Percentiles rank a stretch among this genome's conserved stretches.
Evolutionary conservation across 805 yeast genomes (phyloP).

Genomic region (Candida golubevii): DNA sequence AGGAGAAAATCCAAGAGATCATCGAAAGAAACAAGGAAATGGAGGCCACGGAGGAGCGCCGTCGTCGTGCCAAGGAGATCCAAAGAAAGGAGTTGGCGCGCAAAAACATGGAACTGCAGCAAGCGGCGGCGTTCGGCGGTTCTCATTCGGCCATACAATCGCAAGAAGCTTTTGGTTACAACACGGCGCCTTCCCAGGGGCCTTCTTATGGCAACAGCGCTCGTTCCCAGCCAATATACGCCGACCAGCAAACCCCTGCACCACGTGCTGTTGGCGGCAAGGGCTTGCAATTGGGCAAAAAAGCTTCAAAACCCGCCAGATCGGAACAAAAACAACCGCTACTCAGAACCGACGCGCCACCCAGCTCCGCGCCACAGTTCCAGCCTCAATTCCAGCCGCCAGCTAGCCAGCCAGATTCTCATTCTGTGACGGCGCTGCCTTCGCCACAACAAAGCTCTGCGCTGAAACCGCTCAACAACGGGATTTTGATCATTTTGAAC

Average conservation of each 20-base stretch:
- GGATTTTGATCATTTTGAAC: conserved; percentile 70
- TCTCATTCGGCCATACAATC: conserved; percentile 1
- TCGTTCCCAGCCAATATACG: conserved; percentile 23
- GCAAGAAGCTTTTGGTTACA: conserved; percentile 11
- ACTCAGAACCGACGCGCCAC: conserved; percentile 17
- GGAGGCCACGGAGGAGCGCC: conserved; percentile 96
- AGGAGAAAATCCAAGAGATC: conserved; percentile 96
- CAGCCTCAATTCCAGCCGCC: conserved; percentile 16
- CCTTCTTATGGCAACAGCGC: conserved; percentile 8
- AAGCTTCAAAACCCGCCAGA: conserved; percentile 26
- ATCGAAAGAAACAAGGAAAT: conserved; percentile 94
- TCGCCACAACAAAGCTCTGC: conserved; percentile 9
- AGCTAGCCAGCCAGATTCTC: conserved; percentile 20
- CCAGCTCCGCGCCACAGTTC: background rate
- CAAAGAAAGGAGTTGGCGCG: conserved; percentile 73
- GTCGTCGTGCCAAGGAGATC: conserved; percentile 87
- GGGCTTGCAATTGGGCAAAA: conserved; percentile 76
- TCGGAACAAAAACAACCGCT: conserved; percentile 20
- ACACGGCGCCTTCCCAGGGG: conserved; percentile 16
- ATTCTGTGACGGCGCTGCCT: conserved; percentile 22
- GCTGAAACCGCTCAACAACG: conserved; percentile 52
- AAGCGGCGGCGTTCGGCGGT: conserved; percentile 8
- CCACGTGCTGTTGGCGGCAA: conserved; percentile 42
- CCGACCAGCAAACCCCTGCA: conserved; percentile 17
- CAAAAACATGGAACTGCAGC: conserved; percentile 50